phyloP scores from a whole-genome alignment of 1,139 yeast species.

The Nakaseomyces sp. region DNA sequence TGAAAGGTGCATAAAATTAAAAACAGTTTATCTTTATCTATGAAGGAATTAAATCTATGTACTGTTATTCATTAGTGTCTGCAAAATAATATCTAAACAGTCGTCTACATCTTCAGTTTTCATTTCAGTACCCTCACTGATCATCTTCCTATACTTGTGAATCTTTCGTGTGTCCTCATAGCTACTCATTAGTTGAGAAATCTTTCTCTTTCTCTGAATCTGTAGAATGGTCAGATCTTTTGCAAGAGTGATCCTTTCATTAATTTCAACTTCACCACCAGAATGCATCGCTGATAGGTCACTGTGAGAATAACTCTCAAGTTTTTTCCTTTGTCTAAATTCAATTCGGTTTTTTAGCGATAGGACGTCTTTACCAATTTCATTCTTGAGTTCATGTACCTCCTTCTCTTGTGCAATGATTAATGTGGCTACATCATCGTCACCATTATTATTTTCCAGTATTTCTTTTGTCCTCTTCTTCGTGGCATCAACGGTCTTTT shows the following conservation, averaged over 20 bases:
- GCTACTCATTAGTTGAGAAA: constrained; percentile 38
- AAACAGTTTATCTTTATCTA: no score
- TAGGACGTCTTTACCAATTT: constrained; percentile 22
- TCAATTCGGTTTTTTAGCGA: constrained; percentile 40
- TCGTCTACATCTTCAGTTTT: constrained; percentile 52
- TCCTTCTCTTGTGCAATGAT: constrained; percentile 38
- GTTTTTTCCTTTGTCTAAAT: constrained; percentile 45
- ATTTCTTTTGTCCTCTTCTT: constrained; percentile 19
- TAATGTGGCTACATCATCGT: constrained; percentile 36
- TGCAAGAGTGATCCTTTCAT: not conserved
- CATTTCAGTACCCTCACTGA: constrained; percentile 77
- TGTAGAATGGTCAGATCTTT: constrained; percentile 38
- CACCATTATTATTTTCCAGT: constrained; percentile 41
- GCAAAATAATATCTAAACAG: constrained; percentile 27
- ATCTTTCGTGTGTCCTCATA: constrained; percentile 47
- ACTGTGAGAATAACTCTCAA: constrained; percentile 33
- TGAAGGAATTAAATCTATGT: no score
- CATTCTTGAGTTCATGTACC: constrained; percentile 28
- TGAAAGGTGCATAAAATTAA: no score
- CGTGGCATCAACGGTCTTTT: constrained; percentile 17
- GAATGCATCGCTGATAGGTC: constrained; percentile 36
- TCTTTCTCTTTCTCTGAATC: constrained; percentile 37
- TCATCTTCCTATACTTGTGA: constrained; percentile 72
- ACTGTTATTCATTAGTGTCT: constrained; percentile 19
- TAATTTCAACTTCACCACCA: not conserved